phyloP scores from a whole-genome alignment of 345 rosid species.

The Melaleuca alternifolia region DNA sequence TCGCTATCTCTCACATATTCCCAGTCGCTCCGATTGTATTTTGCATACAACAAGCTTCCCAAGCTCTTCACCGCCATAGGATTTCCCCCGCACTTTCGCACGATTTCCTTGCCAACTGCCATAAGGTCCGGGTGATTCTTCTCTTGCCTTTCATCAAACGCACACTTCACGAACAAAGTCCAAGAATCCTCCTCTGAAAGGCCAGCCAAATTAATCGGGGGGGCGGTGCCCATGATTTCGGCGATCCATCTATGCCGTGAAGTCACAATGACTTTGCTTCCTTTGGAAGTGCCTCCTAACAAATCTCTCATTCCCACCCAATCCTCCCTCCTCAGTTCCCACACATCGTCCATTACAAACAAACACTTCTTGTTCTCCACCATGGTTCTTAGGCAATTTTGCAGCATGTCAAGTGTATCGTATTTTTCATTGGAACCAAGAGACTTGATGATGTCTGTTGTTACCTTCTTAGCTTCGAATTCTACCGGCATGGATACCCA shows the following conservation, averaged over 20 bases:
- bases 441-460: not conserved
- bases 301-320: too few species aligned
- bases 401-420: too few species aligned
- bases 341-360: too few species aligned
- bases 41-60: conserved; percentile 3
- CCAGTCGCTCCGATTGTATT: conserved; percentile 1
- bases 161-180: conserved; percentile 3
- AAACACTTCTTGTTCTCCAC: too few species aligned
- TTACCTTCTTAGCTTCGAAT: not conserved
- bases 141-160: conserved; percentile 6
- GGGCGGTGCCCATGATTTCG: not conserved
- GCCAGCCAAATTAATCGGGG: not conserved
- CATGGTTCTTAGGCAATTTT: too few species aligned
- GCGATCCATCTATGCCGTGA: too few species aligned
- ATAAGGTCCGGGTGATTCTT: not conserved
- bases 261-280: too few species aligned
- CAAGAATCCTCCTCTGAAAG: conserved; percentile 3
- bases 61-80: conserved; percentile 14
- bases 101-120: conserved; percentile 9
- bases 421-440: not conserved
- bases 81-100: conserved; percentile 17
- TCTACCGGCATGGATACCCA: conserved; percentile 7
- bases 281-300: too few species aligned
- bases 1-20: conserved; percentile 6
- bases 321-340: too few species aligned